Evolutionary conservation across 2,329 filamentous ascomycete genomes (phyloP).

Genomic region (Xylariales sp.): DNA sequence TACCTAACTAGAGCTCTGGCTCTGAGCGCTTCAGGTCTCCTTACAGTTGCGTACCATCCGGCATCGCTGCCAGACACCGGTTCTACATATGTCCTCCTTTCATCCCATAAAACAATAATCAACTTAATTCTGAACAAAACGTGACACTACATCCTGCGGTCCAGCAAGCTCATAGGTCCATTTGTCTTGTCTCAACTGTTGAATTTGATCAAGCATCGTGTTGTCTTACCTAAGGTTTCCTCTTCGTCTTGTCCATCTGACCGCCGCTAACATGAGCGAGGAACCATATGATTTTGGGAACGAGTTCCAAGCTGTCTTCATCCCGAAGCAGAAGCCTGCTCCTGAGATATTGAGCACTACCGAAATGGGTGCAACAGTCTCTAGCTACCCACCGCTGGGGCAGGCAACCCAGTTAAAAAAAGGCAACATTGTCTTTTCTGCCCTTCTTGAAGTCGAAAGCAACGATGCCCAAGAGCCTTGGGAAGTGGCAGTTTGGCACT

Average conservation of each 20-base stretch:
- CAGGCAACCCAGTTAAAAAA: slow-evolving; percentile 61
- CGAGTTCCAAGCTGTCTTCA: slow-evolving; percentile 30
- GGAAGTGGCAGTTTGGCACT: slow-evolving; percentile 74
- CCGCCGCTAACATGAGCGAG: slow-evolving; percentile 12
- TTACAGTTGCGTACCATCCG: background rate
- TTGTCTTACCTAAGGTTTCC: background rate
- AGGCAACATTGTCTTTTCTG: slow-evolving; percentile 54
- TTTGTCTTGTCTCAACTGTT: background rate
- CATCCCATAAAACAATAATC: no score
- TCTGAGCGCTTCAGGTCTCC: background rate
- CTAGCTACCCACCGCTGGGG: slow-evolving; percentile 66
- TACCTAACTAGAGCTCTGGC: background rate
- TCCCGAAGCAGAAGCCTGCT: slow-evolving; percentile 31
- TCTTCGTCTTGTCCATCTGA: background rate
- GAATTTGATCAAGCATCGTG: background rate
- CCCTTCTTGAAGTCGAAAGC: slow-evolving; percentile 62
- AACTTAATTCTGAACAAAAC: no score
- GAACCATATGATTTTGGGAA: slow-evolving; percentile 28
- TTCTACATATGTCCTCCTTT: no score
- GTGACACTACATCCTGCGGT: no score
- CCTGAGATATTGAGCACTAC: slow-evolving; percentile 17
- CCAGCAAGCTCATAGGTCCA: no score
- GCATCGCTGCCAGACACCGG: background rate
- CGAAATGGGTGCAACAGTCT: slow-evolving; percentile 33
- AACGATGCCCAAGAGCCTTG: slow-evolving; percentile 54